Evolutionary conservation across 305 asterid genomes (phyloP).

Genomic region (Plantago coronopus): DNA sequence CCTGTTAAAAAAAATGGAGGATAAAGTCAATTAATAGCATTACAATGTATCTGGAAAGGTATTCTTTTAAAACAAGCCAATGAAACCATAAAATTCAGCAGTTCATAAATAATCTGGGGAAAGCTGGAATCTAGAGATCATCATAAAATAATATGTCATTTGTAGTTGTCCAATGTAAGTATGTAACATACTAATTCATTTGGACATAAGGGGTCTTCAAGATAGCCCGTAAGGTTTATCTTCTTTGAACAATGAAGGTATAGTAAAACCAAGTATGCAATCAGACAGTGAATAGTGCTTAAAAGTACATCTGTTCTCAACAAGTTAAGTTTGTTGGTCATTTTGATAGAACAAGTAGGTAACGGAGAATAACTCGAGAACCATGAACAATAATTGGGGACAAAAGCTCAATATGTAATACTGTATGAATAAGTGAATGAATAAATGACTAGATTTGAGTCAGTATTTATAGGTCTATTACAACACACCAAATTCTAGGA

Average conservation of each 20-base stretch:
- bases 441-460: too few species aligned
- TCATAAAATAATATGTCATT: too few species aligned
- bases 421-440: too few species aligned
- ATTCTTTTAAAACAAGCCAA: neutral
- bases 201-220: neutral
- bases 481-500: too few species aligned
- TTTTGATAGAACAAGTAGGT: too few species aligned
- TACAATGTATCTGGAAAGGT: conserved; percentile 3
- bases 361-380: too few species aligned
- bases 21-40: neutral
- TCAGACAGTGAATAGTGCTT: neutral
- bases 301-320: neutral
- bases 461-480: too few species aligned
- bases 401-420: too few species aligned
- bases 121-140: neutral
- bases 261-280: neutral
- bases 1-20: conserved; percentile 37
- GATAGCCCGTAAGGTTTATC: neutral
- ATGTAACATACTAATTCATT: neutral
- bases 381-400: too few species aligned
- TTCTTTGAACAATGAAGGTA: neutral
- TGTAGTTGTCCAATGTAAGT: neutral
- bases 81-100: neutral
- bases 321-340: neutral
- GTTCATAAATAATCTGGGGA: neutral